Base-by-base conservation (phyloP, 306 rosid genomes). In the Vicia faba region DNA sequence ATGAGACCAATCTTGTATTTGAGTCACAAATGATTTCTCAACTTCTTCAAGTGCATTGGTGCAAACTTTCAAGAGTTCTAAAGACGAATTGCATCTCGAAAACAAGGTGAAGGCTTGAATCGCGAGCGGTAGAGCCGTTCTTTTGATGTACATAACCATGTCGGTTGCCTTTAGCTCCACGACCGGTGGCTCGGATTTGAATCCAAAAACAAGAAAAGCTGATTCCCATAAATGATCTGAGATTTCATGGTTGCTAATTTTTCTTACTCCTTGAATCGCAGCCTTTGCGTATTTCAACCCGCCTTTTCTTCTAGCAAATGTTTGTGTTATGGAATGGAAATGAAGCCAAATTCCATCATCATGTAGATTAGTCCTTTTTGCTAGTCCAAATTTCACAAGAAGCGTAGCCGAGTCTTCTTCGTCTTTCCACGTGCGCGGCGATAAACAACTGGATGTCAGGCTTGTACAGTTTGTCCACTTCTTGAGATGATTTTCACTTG, bases 201-300 rank as follows among this genome's bases (percentile, higher is more conserved):
- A 92, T 11, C 97, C 97, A 5, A 92, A 92, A 8, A 92, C 95
- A 2, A 92, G 92, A 62, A 92, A 89, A 40, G 96, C 95, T 6
- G 96, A 85, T 14, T 95, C 86, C 97, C 97, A 92, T 5, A 81
- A 70, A 64, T 92, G 97, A 78, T 85, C 87, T 2, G 83, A 79
- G 81, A 82, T 83, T 6, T 10, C 73, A 75, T 62, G 69, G 68
- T 73, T 84, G 5, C 86, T 83, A 11, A 67, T 63, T 79, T 81
- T 92, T 64, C 92, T 81, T 8, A 82, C 79, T 5, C 93, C 90
- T 69, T 89, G 86, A 64, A 89, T 84, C 15, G 85, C 75, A 16
- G 88, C 91, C 64, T 82, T 80, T 16, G 95, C 89, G 62, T 80
- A 89, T 45, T 69, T 81, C 46, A 88, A 82, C 48, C 91, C 88